Evolutionary conservation across 257 asterid genomes (phyloP).

Genomic region (Nicotiana noctiflora): DNA sequence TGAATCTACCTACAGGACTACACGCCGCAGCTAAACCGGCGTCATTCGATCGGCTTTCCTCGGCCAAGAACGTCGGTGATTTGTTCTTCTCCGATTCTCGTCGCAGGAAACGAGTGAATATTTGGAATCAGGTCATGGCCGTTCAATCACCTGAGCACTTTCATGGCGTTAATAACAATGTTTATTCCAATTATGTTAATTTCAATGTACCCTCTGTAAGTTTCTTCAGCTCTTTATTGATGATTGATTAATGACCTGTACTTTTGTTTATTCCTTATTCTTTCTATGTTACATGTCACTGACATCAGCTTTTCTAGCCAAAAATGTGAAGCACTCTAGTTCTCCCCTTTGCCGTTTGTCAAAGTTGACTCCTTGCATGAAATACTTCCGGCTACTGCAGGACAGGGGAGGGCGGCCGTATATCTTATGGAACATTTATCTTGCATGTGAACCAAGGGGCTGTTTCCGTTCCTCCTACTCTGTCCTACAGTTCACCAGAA

Average conservation of each 20-base stretch:
- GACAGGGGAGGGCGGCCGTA: not conserved
- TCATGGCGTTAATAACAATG: conserved; percentile 17
- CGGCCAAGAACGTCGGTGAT: conserved; percentile 28
- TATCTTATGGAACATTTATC: not conserved
- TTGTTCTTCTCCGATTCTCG: conserved; percentile 26
- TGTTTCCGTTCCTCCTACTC: too few relatives aligned
- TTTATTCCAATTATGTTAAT: conserved; percentile 20
- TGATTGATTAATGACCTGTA: not conserved
- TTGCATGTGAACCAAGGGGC: not conserved
- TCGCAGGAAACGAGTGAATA: conserved; percentile 10
- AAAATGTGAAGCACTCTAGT: too few relatives aligned
- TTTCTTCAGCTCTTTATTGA: not conserved
- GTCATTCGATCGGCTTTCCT: conserved; percentile 36
- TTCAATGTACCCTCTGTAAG: conserved; percentile 54
- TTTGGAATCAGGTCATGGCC: conserved; percentile 11
- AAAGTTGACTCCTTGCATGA: not conserved
- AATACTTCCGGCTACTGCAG: not conserved
- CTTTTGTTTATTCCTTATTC: not conserved
- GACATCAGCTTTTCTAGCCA: too few relatives aligned
- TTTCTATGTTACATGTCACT: too few relatives aligned
- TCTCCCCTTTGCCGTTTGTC: not conserved
- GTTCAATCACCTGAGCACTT: conserved; percentile 24
- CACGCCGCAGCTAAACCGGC: conserved; percentile 6
- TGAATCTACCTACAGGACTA: conserved; percentile 36
- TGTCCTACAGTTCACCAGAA: not conserved